A percentile compares a stretch with the other conserved stretches of the same genome.
These are phyloP conservation scores for Chamaecrista fasciculata DNA, from an alignment of 306 rosid species.

Conservation along the genomic window DNA sequence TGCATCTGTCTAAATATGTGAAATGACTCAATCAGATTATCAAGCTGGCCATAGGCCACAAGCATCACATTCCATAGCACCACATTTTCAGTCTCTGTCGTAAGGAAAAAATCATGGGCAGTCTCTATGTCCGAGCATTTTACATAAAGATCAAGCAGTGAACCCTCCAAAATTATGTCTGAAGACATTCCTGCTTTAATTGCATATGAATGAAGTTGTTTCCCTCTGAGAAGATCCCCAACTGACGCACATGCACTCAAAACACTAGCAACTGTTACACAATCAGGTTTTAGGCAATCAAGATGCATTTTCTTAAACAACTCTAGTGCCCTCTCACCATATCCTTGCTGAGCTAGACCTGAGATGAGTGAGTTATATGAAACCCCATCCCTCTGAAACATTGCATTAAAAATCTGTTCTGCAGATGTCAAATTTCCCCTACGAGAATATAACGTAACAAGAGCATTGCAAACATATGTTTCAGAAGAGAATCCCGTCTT, in stretches of 20 bases:
- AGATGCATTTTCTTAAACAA: conserved; percentile 65
- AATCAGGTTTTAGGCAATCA: conserved; percentile 69
- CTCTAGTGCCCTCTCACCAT: conserved; percentile 53
- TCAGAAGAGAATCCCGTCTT: conserved; percentile 74
- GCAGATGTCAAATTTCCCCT: conserved; percentile 57
- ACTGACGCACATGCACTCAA: conserved; percentile 71
- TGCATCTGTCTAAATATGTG: conserved; percentile 69
- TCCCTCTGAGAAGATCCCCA: conserved; percentile 59
- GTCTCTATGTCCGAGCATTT: conserved; percentile 70
- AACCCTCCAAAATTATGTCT: conserved; percentile 77
- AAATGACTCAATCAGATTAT: conserved; percentile 57
- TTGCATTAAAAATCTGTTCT: conserved; percentile 56
- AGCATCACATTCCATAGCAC: conserved; percentile 91
- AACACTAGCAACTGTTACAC: conserved; percentile 80
- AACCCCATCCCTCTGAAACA: conserved; percentile 63
- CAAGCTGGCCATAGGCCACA: conserved; percentile 72
- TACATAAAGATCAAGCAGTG: conserved; percentile 87
- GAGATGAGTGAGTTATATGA: conserved; percentile 88
- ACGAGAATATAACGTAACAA: conserved; percentile 69
- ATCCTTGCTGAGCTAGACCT: conserved; percentile 75
- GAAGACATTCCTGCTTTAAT: conserved; percentile 76
- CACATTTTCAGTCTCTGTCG: conserved; percentile 69
- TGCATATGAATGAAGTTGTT: conserved; percentile 73
- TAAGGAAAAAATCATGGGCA: conserved; percentile 67
- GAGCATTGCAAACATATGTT: conserved; percentile 86